Evolutionary conservation across 805 yeast species (phyloP).

Genomic region (Candida insectorum): DNA sequence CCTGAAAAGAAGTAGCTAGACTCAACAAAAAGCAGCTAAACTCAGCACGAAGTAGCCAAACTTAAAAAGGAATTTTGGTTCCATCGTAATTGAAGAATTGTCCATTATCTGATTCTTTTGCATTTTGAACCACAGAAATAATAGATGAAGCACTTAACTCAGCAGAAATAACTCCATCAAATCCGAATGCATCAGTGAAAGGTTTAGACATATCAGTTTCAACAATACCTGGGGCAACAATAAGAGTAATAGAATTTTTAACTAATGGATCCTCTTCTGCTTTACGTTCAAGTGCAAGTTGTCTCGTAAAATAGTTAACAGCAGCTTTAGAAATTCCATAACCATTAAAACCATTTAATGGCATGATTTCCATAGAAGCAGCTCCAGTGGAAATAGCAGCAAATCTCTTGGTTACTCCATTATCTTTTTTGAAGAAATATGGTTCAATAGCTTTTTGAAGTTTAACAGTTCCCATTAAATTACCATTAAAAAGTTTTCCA

Average conservation of each 20-base stretch:
- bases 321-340: slow-evolving; percentile 40
- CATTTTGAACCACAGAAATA: neutral
- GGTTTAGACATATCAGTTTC: slow-evolving; percentile 27
- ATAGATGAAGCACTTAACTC: slow-evolving; percentile 15
- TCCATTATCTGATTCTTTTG: slow-evolving; percentile 19
- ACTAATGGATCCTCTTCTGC: slow-evolving; percentile 16
- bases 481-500: slow-evolving; percentile 6
- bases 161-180: slow-evolving; percentile 5
- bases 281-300: slow-evolving; percentile 15
- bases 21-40: too few relatives aligned
- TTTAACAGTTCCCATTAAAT: slow-evolving; percentile 9
- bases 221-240: slow-evolving; percentile 33
- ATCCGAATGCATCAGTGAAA: neutral
- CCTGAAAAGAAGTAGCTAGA: too few relatives aligned
- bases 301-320: slow-evolving; percentile 24
- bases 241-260: slow-evolving; percentile 13
- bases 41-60: too few relatives aligned
- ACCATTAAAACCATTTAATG: slow-evolving; percentile 17
- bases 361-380: slow-evolving; percentile 17
- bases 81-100: slow-evolving; percentile 23
- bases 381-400: slow-evolving; percentile 22
- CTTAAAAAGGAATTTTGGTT: neutral
- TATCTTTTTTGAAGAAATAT: slow-evolving; percentile 16
- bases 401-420: slow-evolving; percentile 17
- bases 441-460: slow-evolving; percentile 24